Conservation (phyloP, 331 rosid genomes). For the Acacia concinna region DNA sequence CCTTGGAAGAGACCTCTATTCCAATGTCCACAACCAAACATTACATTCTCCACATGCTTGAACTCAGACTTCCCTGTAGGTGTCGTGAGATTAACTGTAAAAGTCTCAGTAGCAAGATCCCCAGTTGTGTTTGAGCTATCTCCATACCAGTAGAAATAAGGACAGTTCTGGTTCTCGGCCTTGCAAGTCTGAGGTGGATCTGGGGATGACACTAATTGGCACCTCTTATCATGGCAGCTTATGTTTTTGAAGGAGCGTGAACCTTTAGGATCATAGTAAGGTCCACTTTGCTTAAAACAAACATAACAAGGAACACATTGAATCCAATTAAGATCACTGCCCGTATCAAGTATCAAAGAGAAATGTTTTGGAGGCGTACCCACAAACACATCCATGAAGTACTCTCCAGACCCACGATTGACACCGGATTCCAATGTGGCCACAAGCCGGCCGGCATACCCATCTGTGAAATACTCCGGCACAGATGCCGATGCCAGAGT, state of each 20-base stretch:
- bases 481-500: slow-evolving; percentile 41
- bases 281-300: slow-evolving; percentile 90
- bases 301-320: slow-evolving; percentile 89
- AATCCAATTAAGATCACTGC: slow-evolving; percentile 98
- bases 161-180: slow-evolving; percentile 71
- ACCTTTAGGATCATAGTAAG: slow-evolving; percentile 75
- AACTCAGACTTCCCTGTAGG: slow-evolving; percentile 46
- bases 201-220: slow-evolving; percentile 80
- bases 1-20: slow-evolving; percentile 95
- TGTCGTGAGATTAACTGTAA: slow-evolving; percentile 80
- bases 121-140: slow-evolving; percentile 96
- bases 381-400: slow-evolving; percentile 92
- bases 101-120: slow-evolving; percentile 77
- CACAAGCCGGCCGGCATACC: slow-evolving; percentile 59
- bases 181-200: slow-evolving; percentile 86
- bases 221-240: slow-evolving; percentile 63
- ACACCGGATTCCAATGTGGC: slow-evolving; percentile 95
- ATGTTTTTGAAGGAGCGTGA: slow-evolving; percentile 72
- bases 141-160: slow-evolving; percentile 94
- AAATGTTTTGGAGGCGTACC: slow-evolving; percentile 95
- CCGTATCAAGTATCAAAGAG: slow-evolving; percentile 89
- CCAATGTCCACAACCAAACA: slow-evolving; percentile 99
- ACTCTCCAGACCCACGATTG: slow-evolving; percentile 93
- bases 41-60: slow-evolving; percentile 66
- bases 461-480: slow-evolving; percentile 45